phyloP scores from a whole-genome alignment of 1,284 basidiomycete genomes.

The Irpex rosettiformis region DNA sequence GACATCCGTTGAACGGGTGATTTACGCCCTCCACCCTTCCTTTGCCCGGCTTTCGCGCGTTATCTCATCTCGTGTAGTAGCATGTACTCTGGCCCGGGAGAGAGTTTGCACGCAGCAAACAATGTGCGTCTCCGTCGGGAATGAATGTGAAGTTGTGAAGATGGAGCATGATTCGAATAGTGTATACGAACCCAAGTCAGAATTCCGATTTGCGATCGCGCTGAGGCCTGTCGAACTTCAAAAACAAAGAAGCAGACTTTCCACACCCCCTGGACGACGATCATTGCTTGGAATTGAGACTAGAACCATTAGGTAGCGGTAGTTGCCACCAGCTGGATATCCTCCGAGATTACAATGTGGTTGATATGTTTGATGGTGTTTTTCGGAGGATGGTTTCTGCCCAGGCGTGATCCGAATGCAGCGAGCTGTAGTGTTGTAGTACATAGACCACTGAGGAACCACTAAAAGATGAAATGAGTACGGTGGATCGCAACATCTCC shows the following conservation, averaged over 20 bases:
- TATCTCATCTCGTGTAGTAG: not conserved
- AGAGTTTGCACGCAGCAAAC: not conserved
- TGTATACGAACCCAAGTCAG: no score
- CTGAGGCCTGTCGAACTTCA: no score
- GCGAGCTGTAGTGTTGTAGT: no score
- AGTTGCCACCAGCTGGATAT: not conserved
- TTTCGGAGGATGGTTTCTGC: no score
- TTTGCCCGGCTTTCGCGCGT: no score
- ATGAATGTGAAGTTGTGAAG: no score
- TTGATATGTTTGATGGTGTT: not conserved
- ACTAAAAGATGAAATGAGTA: not conserved
- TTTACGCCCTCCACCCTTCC: no score
- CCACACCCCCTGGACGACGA: not conserved
- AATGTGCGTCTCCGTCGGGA: no score
- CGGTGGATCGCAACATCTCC: not conserved
- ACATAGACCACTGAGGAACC: not conserved
- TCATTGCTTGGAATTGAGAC: not conserved
- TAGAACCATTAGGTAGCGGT: not conserved
- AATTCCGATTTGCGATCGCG: no score
- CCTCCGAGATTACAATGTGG: not conserved
- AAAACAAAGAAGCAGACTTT: not conserved
- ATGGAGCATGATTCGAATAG: no score
- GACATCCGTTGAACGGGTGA: not conserved
- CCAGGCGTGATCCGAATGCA: no score
- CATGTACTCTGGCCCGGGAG: not conserved